Conservation (phyloP, 192 early-diverging fungal species). For the Gonapodya sp. region DNA sequence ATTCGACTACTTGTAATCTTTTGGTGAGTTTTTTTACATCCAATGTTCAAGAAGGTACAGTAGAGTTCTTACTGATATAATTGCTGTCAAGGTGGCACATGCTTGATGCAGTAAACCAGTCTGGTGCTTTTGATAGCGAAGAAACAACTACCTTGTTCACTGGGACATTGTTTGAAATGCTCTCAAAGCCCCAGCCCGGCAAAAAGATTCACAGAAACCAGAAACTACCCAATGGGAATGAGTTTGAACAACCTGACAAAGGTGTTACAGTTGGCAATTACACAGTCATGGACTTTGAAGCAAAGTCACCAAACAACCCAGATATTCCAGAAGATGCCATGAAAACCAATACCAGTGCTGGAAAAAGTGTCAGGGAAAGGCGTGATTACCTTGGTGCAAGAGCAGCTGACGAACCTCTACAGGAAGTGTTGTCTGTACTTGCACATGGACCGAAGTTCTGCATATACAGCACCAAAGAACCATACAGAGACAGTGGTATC, state of each 20-base stretch:
- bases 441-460: not conserved
- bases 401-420: not conserved
- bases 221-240: constrained; percentile 1
- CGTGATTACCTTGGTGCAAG: not conserved
- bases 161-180: constrained; percentile 4
- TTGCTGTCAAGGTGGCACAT: constrained; percentile 1
- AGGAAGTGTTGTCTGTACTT: constrained; percentile 1
- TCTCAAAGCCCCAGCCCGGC: constrained; percentile 1
- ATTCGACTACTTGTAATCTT: constrained; percentile 2
- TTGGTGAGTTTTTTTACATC: constrained; percentile 4
- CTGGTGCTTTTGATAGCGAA: constrained; percentile 1
- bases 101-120: constrained; percentile 1
- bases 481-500: not conserved
- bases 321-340: not conserved
- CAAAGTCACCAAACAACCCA: not conserved
- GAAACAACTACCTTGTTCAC: constrained; percentile 4
- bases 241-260: not conserved
- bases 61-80: constrained; percentile 2
- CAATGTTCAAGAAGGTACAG: constrained; percentile 4
- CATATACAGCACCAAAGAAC: constrained; percentile 1
- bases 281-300: not conserved
- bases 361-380: constrained; percentile 4
- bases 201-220: constrained; percentile 2
- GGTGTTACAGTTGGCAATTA: constrained; percentile 1
- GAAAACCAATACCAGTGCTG: not conserved